Evolutionary conservation across 768 basidiomycete genomes (phyloP).

Genomic region (Rhodotorula babjevae): DNA sequence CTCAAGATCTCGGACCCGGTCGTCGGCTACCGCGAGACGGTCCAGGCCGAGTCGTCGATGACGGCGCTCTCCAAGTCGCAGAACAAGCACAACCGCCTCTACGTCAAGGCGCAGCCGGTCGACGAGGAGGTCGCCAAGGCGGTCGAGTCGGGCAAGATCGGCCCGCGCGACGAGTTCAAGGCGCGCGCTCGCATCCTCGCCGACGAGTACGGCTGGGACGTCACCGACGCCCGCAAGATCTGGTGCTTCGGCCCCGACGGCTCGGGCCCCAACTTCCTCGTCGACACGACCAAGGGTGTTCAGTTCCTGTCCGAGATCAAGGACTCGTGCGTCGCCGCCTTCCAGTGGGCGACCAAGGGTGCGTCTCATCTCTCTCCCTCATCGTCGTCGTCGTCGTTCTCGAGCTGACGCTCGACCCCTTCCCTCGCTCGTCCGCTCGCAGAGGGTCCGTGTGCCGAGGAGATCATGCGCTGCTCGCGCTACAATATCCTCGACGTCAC

Average conservation of each 20-base stretch:
- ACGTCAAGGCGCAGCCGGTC: conserved; percentile 83
- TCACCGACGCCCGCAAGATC: conserved; percentile 98
- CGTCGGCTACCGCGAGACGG: conserved; percentile 95
- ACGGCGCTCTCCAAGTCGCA: conserved; percentile 97
- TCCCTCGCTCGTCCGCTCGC: background rate
- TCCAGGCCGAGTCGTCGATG: conserved; percentile 90
- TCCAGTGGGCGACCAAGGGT: conserved; percentile 99
- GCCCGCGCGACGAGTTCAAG: conserved; percentile 95
- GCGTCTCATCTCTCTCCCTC: conserved; percentile 49
- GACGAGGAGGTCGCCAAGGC: conserved; percentile 91
- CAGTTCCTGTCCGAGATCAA: conserved; percentile 99
- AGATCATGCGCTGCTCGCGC: conserved; percentile 98
- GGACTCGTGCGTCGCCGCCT: conserved; percentile 96
- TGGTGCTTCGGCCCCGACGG: conserved; percentile 99
- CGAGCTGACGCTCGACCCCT: background rate
- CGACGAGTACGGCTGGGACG: conserved; percentile 96
- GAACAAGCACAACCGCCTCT: conserved; percentile 99
- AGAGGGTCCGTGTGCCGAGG: conserved; percentile 70
- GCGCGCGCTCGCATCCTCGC: conserved; percentile 88
- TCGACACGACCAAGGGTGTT: conserved; percentile 86
- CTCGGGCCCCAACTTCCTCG: conserved; percentile 90
- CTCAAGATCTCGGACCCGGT: conserved; percentile 96
- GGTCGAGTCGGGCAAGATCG: conserved; percentile 81
- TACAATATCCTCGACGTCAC: conserved; percentile 64
- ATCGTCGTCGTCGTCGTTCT: background rate